phyloP scores from a whole-genome alignment of 306 rosid genomes.

The Malus fusca region DNA sequence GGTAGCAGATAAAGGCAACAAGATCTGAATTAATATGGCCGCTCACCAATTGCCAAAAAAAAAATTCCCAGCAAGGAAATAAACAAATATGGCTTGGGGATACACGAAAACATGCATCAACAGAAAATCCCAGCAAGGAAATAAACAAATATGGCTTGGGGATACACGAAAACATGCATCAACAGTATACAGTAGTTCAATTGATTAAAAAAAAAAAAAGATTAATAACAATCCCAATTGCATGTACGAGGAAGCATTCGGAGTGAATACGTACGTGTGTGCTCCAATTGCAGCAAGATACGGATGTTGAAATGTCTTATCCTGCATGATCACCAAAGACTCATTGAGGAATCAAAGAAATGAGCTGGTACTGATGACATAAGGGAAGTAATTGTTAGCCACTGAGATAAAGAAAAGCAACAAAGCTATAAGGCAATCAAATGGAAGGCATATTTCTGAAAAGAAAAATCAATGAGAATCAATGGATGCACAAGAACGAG shows the following conservation, averaged over 20 bases:
- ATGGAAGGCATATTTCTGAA: too few species aligned
- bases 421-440: too few species aligned
- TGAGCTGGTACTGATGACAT: not conserved
- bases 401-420: too few species aligned
- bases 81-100: not conserved
- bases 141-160: too few species aligned
- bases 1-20: not conserved
- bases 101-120: not conserved
- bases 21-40: not conserved
- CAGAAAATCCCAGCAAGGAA: too few species aligned
- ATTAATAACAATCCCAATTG: not conserved
- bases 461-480: too few species aligned
- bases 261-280: slow-evolving; percentile 62
- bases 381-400: too few species aligned
- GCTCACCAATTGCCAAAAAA: not conserved
- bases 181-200: not conserved
- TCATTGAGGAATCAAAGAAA: not conserved
- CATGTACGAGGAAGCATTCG: not conserved
- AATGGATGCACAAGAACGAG: too few species aligned
- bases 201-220: not conserved
- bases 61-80: not conserved
- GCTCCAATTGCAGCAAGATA: slow-evolving; percentile 84
- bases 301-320: slow-evolving; percentile 85
- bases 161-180: too few species aligned
- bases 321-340: slow-evolving; percentile 50